Conservation (phyloP, 306 rosid species). For the Pterocarpus santalinus region DNA sequence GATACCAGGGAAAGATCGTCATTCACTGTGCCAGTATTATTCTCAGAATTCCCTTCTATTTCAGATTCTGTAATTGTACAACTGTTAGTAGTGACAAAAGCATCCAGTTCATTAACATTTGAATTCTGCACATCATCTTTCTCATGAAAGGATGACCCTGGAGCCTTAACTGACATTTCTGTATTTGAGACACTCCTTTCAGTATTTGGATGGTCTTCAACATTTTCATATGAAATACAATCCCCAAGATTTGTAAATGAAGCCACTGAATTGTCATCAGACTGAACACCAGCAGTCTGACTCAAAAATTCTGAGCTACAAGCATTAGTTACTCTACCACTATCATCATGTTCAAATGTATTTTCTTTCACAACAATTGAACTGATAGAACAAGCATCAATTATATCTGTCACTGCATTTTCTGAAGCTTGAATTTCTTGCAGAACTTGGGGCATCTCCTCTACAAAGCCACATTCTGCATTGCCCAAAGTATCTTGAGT, state of each 20-base stretch:
- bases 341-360: conserved; percentile 49
- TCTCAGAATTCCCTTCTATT: conserved; percentile 51
- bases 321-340: conserved; percentile 53
- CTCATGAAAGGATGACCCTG: conserved; percentile 56
- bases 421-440: conserved; percentile 53
- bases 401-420: conserved; percentile 50
- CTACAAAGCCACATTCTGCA: conserved; percentile 47
- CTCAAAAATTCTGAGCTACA: conserved; percentile 53
- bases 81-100: conserved; percentile 45
- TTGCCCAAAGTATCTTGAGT: conserved; percentile 51
- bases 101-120: conserved; percentile 52
- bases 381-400: conserved; percentile 47
- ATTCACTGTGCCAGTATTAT: conserved; percentile 44
- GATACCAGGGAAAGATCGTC: conserved; percentile 57
- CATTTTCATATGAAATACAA: conserved; percentile 47
- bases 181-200: conserved; percentile 49
- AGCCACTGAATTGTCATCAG: conserved; percentile 50
- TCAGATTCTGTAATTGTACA: conserved; percentile 56
- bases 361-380: conserved; percentile 54
- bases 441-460: conserved; percentile 49
- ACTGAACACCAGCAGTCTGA: conserved; percentile 44
- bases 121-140: conserved; percentile 47
- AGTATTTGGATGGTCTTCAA: conserved; percentile 52
- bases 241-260: conserved; percentile 45
- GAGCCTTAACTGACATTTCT: conserved; percentile 52